Evolutionary conservation across 208 protist species (phyloP), one percentile per base, ranked within the genome.

Genomic region (Trypanosoma conorhini): DNA sequence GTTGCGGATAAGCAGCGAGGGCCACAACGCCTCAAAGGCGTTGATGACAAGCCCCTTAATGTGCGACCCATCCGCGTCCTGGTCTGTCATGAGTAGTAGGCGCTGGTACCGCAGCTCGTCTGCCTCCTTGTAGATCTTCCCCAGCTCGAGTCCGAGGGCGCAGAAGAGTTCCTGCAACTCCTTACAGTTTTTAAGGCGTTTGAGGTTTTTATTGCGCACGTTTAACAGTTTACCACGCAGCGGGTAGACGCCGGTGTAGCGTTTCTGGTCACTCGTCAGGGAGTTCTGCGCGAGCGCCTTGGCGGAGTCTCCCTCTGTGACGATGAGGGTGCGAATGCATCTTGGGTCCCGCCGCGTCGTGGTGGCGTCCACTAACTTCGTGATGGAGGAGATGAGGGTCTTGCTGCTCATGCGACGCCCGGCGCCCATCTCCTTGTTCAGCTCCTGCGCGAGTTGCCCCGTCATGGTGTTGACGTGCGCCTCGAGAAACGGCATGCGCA

Each of bases 11-110:
- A 99, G 83, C 26, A 99, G 84, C 19, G 75, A 71, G 28, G 99
- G 99, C 99, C 99, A 99, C 76, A 99, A 98, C 35, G 93, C 90
- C 83, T 99, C 98, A 44, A 99, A 92, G 59, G 99, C 97, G 90
- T 99, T 99, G 81, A 99, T 99, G 35, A 99, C 79, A 21, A 99
- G 89, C 59, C 99, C 99, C 77, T 99, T 99, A 81, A 99, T 99
- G 88, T 99, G 99, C 58, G 99, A 99, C n/a, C 99, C 99, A 89
- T 99, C 99, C 42, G 98, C 92, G 92, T 99, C 99, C 88, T 98
- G 95, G 95, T 99, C 99, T 1, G 99, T 97, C 99, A 99, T 99
- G 40, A 99, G 92, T 87, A 99, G 99, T 52, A 99, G 62, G 40
- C 94, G 89, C 52, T 99, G 99, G 80, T 99, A 99, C 31, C 99